Evolutionary conservation across 2,329 filamentous ascomycete species (phyloP).

Genomic region (Talaromyces sp.): DNA sequence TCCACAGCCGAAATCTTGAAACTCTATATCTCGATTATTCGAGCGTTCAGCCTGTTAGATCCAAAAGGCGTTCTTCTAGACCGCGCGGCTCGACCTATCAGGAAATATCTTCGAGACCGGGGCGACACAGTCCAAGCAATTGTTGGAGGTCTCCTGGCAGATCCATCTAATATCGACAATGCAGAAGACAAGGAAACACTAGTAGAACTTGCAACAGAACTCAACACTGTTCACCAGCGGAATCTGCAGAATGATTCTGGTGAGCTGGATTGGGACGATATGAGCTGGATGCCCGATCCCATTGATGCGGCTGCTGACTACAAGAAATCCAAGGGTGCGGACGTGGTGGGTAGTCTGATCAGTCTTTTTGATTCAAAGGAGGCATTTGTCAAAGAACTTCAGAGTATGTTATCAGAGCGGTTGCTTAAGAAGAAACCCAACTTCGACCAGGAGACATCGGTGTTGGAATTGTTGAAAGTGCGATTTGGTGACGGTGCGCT

Average conservation of each 20-base stretch:
- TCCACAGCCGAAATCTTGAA: constrained; percentile 67
- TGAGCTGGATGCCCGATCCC: constrained; percentile 90
- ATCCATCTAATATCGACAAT: constrained; percentile 44
- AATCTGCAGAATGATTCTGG: constrained; percentile 52
- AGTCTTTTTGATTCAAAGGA: constrained; percentile 86
- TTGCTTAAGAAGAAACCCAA: constrained; percentile 64
- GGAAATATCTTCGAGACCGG: constrained; percentile 61
- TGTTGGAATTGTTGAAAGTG: constrained; percentile 82
- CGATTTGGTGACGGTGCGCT: constrained; percentile 82
- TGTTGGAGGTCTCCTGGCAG: constrained; percentile 62
- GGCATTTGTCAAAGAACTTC: constrained; percentile 90
- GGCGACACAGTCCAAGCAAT: constrained; percentile 67
- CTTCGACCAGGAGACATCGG: constrained; percentile 77
- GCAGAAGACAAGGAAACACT: constrained; percentile 43
- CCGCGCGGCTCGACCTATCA: constrained; percentile 63
- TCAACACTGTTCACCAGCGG: constrained; percentile 44
- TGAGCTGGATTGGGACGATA: constrained; percentile 84
- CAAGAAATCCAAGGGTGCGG: constrained; percentile 80
- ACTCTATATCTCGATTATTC: constrained; percentile 66
- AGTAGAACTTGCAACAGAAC: constrained; percentile 55
- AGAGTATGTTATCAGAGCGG: constrained; percentile 81
- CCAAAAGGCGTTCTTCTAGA: constrained; percentile 65
- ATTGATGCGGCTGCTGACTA: constrained; percentile 92
- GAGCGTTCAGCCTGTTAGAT: constrained; percentile 62
- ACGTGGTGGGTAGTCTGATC: constrained; percentile 88